Conservation (phyloP, 2,329 filamentous ascomycete genomes). For the Fusarium sp. region DNA sequence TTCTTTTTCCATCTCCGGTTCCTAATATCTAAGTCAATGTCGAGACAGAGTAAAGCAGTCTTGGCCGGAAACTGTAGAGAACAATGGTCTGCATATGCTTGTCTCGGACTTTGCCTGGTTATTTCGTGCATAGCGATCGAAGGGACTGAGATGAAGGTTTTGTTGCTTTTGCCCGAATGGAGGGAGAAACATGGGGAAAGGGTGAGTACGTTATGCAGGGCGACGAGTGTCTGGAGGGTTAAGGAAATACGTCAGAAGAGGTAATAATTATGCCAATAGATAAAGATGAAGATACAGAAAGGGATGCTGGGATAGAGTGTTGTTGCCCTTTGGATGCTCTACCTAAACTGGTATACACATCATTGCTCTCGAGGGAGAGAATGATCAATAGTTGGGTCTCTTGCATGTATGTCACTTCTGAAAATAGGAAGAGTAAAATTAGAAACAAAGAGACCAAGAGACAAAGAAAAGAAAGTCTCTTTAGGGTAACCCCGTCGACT, state of each 20-base stretch:
- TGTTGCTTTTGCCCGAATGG: slow-evolving; percentile 22
- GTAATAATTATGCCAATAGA: slow-evolving; percentile 17
- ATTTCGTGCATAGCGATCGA: slow-evolving; percentile 30
- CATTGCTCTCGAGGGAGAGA: slow-evolving; percentile 3
- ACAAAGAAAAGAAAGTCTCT: background rate
- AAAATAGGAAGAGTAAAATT: background rate
- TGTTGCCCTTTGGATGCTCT: slow-evolving; percentile 4
- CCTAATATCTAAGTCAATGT: background rate
- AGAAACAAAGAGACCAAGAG: background rate
- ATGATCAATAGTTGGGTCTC: slow-evolving; percentile 3
- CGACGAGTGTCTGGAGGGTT: slow-evolving; percentile 6
- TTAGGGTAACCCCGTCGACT: background rate
- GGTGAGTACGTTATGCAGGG: slow-evolving; percentile 10
- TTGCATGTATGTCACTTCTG: background rate
- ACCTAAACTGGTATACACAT: background rate
- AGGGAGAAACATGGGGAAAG: slow-evolving; percentile 24
- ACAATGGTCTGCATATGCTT: slow-evolving; percentile 30
- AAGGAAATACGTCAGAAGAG: slow-evolving; percentile 3
- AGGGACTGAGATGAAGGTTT: slow-evolving; percentile 36
- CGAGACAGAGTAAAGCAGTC: slow-evolving; percentile 2
- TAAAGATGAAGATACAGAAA: background rate
- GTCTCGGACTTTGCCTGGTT: slow-evolving; percentile 24
- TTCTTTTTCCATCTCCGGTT: slow-evolving; percentile 11
- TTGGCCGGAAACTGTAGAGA: slow-evolving; percentile 8
- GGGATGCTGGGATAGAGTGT: slow-evolving; percentile 9